Percentiles rank a stretch among this genome's conserved stretches.
phyloP scores from a whole-genome alignment of 768 basidiomycete genomes.

The Termitomyces sp. region DNA sequence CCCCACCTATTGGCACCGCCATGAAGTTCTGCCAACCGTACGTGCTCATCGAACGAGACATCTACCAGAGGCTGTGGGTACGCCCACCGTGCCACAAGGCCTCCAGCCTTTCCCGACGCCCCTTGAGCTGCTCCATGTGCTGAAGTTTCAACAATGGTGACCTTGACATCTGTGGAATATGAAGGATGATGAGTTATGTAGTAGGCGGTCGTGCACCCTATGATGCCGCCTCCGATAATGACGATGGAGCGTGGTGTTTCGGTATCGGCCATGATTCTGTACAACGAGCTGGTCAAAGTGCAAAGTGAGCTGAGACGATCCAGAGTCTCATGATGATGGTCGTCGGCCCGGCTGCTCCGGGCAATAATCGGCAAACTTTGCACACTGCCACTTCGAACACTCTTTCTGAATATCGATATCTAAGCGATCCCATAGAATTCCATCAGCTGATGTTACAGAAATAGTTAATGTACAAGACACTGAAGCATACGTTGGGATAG shows the following conservation, averaged over 20 bases:
- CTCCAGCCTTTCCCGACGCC: conserved; percentile 82
- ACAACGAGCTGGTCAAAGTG: neutral
- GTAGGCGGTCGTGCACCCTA: conserved; percentile 82
- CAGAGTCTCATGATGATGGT: neutral
- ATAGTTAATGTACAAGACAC: neutral
- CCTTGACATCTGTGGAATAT: conserved; percentile 34
- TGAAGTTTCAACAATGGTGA: conserved; percentile 75
- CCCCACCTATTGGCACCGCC: conserved; percentile 77
- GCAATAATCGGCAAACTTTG: neutral
- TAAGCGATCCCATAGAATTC: neutral
- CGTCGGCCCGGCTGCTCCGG: neutral
- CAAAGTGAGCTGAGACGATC: neutral
- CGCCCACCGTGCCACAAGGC: conserved; percentile 85
- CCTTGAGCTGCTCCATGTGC: conserved; percentile 66
- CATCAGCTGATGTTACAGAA: neutral
- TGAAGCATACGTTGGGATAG: neutral
- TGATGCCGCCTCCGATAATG: conserved; percentile 84
- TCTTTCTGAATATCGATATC: no score
- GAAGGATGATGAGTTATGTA: conserved; percentile 62
- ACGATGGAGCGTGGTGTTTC: conserved; percentile 45
- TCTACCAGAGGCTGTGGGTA: conserved; percentile 66
- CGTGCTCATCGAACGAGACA: conserved; percentile 74
- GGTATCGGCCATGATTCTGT: conserved; percentile 1
- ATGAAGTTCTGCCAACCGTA: conserved; percentile 65
- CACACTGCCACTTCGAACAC: no score